Evolutionary conservation across 1,139 yeast genomes (phyloP).

Genomic region (Kazachstania sp.): DNA sequence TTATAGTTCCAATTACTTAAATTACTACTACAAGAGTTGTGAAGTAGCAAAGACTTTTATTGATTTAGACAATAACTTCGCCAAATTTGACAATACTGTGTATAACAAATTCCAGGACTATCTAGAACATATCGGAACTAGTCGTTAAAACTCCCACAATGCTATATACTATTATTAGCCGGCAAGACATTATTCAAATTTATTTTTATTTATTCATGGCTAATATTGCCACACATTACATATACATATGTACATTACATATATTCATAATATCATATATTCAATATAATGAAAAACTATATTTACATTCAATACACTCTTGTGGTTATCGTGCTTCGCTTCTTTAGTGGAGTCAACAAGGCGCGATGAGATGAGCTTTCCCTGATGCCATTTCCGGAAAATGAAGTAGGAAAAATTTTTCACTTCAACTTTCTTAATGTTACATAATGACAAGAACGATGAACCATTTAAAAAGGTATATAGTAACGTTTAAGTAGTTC

Average conservation of each 20-base stretch:
- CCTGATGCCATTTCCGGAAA: not conserved
- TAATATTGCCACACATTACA: not conserved
- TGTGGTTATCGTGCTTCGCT: not conserved
- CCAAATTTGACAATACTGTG: slow-evolving; percentile 45
- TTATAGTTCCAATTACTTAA: slow-evolving; percentile 27
- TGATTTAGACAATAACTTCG: slow-evolving; percentile 56
- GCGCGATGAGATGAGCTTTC: not conserved
- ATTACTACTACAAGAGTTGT: slow-evolving; percentile 52
- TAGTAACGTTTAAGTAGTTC: not conserved
- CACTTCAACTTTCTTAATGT: not conserved
- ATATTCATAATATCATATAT: not conserved
- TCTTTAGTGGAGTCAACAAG: not conserved
- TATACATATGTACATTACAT: not conserved
- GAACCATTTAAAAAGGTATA: not conserved
- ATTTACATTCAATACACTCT: not conserved
- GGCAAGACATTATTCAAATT: too few relatives aligned
- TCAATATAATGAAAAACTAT: not conserved
- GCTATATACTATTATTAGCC: too few relatives aligned
- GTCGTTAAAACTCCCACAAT: too few relatives aligned
- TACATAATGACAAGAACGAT: not conserved
- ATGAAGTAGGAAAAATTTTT: not conserved
- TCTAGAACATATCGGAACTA: slow-evolving; percentile 1
- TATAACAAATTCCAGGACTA: slow-evolving; percentile 43
- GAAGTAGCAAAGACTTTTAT: slow-evolving; percentile 54
- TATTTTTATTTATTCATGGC: not conserved